phyloP scores from a whole-genome alignment of 352 stramenopile genomes.

The Phytophthora palmivora region DNA sequence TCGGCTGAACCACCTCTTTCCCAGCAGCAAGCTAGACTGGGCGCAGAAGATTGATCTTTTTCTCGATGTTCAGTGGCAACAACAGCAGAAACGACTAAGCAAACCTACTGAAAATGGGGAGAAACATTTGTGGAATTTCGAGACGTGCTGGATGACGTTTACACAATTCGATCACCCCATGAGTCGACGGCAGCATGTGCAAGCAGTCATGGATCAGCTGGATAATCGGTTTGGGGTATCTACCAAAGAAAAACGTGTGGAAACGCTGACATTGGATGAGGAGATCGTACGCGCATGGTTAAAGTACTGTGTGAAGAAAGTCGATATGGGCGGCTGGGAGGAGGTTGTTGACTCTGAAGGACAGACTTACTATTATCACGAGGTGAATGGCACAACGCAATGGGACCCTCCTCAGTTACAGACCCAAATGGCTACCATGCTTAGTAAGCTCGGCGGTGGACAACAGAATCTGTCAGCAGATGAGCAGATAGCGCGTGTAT shows the following conservation, averaged over 20 bases:
- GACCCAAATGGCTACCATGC: constrained; percentile 54
- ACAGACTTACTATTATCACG: constrained; percentile 73
- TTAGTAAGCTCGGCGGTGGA: constrained; percentile 47
- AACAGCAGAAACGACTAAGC: constrained; percentile 20
- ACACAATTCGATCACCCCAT: constrained; percentile 46
- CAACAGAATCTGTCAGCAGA: constrained; percentile 37
- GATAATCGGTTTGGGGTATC: constrained; percentile 29
- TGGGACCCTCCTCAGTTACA: constrained; percentile 73
- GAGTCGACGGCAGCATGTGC: constrained; percentile 40
- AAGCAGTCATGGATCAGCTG: constrained; percentile 33
- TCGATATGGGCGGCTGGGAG: constrained; percentile 65
- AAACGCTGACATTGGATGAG: constrained; percentile 25
- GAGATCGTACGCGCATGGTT: constrained; percentile 47
- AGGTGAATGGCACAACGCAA: constrained; percentile 58
- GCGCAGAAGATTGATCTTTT: constrained; percentile 56
- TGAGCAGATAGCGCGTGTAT: constrained; percentile 70
- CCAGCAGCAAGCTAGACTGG: constrained; percentile 65
- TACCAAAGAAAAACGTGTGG: background rate
- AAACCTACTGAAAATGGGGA: background rate
- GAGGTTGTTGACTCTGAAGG: constrained; percentile 50
- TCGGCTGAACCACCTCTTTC: constrained; percentile 53
- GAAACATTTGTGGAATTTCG: constrained; percentile 33
- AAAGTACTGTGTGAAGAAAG: constrained; percentile 47
- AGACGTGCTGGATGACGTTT: constrained; percentile 36
- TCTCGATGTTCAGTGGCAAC: constrained; percentile 52